A percentile compares a stretch with the other conserved stretches of the same genome.
phyloP scores from a whole-genome alignment of 495 filamentous ascomycete species.

The Usnea hakonensis region DNA sequence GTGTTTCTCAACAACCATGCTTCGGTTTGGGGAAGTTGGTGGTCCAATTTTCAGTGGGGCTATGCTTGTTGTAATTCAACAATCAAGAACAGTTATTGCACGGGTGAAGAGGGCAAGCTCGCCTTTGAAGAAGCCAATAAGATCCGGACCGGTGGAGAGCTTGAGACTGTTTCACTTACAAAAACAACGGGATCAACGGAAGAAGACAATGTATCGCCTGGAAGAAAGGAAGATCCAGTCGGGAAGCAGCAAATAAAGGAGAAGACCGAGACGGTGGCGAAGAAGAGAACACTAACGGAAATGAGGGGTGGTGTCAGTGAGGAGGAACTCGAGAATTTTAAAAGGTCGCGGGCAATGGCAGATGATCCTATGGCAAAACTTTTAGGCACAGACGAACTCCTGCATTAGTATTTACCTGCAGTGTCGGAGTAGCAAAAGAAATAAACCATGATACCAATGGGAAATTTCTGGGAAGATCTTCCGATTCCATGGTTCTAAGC shows the following conservation, averaged over 20 bases:
- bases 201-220: conserved; percentile 15
- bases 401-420: not conserved
- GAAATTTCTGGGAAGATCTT: not conserved
- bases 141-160: conserved; percentile 43
- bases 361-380: conserved; percentile 84
- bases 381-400: conserved; percentile 50
- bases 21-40: conserved; percentile 95
- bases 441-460: not conserved
- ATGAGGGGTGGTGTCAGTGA: conserved; percentile 69
- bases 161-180: conserved; percentile 27
- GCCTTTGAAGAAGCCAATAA: conserved; percentile 63
- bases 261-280: conserved; percentile 25
- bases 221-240: not conserved
- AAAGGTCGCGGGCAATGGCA: conserved; percentile 56
- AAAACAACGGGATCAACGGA: conserved; percentile 27
- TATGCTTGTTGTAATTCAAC: conserved; percentile 91
- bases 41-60: conserved; percentile 93
- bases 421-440: too few relatives aligned
- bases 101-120: conserved; percentile 72
- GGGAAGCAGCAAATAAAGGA: conserved; percentile 11
- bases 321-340: conserved; percentile 76
- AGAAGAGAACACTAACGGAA: conserved; percentile 56
- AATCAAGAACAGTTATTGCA: conserved; percentile 95
- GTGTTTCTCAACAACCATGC: conserved; percentile 84
- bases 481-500: not conserved